A percentile compares a stretch with the other conserved stretches of the same genome.
phyloP scores from a whole-genome alignment of 176 grass and related monocot species.

The Oryza meyeriana region DNA sequence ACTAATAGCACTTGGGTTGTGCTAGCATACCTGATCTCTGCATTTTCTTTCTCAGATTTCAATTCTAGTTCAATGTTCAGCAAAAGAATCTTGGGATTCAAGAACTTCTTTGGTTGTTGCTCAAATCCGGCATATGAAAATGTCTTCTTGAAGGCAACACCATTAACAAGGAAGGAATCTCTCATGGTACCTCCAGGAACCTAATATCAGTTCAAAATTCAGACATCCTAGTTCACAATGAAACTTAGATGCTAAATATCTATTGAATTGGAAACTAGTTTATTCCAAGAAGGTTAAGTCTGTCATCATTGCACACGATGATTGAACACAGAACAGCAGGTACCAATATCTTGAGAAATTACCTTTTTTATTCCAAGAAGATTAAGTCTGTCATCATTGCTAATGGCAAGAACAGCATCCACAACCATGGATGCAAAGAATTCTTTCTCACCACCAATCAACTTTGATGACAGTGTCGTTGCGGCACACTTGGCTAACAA shows the following conservation, averaged over 20 bases:
- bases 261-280: not conserved
- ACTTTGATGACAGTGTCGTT: slow-evolving; percentile 89
- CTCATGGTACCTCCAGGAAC: slow-evolving; percentile 81
- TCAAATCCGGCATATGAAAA: slow-evolving; percentile 92
- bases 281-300: too few species aligned
- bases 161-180: slow-evolving; percentile 86
- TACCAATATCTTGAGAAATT: not conserved
- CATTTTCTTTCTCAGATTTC: slow-evolving; percentile 94
- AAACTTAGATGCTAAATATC: not conserved
- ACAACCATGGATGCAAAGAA: slow-evolving; percentile 95
- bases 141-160: slow-evolving; percentile 84
- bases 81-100: slow-evolving; percentile 71
- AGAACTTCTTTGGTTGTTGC: slow-evolving; percentile 78
- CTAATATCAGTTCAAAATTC: slow-evolving; percentile 21
- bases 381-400: slow-evolving; percentile 5
- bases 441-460: slow-evolving; percentile 94
- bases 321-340: too few species aligned
- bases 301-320: not conserved
- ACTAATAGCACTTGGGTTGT: not conserved
- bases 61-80: slow-evolving; percentile 81
- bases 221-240: not conserved
- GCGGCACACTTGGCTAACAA: slow-evolving; percentile 87
- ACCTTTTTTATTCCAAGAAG: slow-evolving; percentile 45
- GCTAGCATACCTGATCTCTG: slow-evolving; percentile 64
- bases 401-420: slow-evolving; percentile 89